phyloP scores from a whole-genome alignment of 192 early-diverging fungal genomes.

The Linnemannia schmuckeri region DNA sequence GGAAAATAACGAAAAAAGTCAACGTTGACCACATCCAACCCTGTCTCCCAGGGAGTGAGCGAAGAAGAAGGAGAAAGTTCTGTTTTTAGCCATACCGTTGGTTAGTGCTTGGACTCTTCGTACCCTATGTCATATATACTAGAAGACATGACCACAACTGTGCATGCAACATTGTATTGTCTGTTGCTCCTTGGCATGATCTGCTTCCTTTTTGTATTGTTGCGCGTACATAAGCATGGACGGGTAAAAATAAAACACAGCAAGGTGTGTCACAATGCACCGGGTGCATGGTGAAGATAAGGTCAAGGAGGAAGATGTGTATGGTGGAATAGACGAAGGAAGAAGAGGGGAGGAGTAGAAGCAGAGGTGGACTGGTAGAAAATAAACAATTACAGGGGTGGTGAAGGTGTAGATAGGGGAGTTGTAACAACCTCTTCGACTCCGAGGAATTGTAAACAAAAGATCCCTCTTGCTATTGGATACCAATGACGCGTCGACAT shows the following conservation, averaged over 20 bases:
- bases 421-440: too few species aligned
- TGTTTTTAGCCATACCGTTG: slow-evolving; percentile 5
- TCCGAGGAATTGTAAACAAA: too few species aligned
- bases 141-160: not conserved
- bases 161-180: not conserved
- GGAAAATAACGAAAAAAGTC: not conserved
- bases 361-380: too few species aligned
- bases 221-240: not conserved
- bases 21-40: not conserved
- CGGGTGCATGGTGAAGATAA: too few species aligned
- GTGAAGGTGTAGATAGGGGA: too few species aligned
- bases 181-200: not conserved
- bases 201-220: not conserved
- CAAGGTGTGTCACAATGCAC: too few species aligned
- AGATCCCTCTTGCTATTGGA: too few species aligned
- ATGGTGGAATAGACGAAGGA: too few species aligned
- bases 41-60: not conserved
- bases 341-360: too few species aligned
- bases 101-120: not conserved
- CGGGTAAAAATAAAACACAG: not conserved
- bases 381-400: too few species aligned
- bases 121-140: not conserved
- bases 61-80: not conserved
- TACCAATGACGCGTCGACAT: too few species aligned
- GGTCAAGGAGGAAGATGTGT: too few species aligned